Conservation (phyloP, 2,329 filamentous ascomycete genomes). For the Myriosclerotinia duriaeana region DNA sequence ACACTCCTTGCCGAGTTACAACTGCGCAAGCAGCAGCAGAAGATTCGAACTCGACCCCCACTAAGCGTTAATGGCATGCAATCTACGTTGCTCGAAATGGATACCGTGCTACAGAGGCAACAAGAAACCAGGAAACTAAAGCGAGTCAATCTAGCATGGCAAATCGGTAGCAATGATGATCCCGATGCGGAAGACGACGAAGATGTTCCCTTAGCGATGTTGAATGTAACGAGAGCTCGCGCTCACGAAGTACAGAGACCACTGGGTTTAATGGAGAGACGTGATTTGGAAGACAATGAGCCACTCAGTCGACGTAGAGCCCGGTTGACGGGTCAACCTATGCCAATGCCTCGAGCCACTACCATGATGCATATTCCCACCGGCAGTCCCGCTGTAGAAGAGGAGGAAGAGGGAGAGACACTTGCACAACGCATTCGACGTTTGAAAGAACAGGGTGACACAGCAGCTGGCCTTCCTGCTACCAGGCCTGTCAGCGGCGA, state of each 20-base stretch:
- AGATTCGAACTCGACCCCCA: conserved; percentile 70
- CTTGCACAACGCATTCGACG: conserved; percentile 64
- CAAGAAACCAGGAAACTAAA: conserved; percentile 70
- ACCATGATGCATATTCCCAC: conserved; percentile 35
- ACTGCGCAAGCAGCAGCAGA: conserved; percentile 84
- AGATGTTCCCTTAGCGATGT: conserved; percentile 82
- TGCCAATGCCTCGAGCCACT: conserved; percentile 31
- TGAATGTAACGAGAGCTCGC: conserved; percentile 58
- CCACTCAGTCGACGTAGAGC: conserved; percentile 49
- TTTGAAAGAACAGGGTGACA: conserved; percentile 56
- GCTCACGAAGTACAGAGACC: conserved; percentile 59
- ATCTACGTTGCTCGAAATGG: conserved; percentile 84
- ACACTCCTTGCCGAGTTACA: conserved; percentile 92
- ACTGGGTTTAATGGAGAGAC: conserved; percentile 73
- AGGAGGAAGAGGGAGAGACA: conserved; percentile 61
- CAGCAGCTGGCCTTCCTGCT: conserved; percentile 32
- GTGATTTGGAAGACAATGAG: conserved; percentile 89
- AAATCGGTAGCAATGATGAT: conserved; percentile 58
- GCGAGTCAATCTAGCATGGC: conserved; percentile 87
- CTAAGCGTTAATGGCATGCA: conserved; percentile 74
- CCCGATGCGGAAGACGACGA: conserved; percentile 62
- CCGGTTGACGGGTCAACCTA: conserved; percentile 35
- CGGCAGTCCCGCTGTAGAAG: conserved; percentile 38
- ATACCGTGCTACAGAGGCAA: conserved; percentile 85
- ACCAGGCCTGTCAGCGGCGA: conserved; percentile 58